Evolutionary conservation across 2,329 filamentous ascomycete genomes (phyloP), one percentile per base, ranked within the genome.

Genomic region (Escovopsis sp.): DNA sequence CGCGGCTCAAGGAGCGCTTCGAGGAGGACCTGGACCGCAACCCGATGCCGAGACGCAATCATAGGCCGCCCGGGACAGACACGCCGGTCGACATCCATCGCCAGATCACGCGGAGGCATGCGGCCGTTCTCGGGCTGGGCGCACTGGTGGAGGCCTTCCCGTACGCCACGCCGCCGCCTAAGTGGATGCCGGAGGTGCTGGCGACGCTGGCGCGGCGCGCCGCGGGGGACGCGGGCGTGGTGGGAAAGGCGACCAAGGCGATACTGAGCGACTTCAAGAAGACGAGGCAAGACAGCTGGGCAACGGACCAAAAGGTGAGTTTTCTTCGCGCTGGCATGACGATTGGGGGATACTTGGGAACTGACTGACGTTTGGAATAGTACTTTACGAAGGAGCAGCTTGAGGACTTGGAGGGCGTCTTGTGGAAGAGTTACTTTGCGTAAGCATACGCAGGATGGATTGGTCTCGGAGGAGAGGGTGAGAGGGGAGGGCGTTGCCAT

Each of bases 351-450:
- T 28, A 28, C 15, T 28, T 28, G 2, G 8, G 13, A 28, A 27
- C 13, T 13, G 15, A 15, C 28, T 8, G 47, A 50, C 32, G 27
- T 34, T 40, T 27, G 23, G 16, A 33, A 34, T 43, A 81, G 72
- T 73, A 85, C 40, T 98, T 98, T 53, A 86, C 86, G 18, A 63
- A 79, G 21, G 90, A 96, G 48, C 88, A 98, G 52, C 65, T 98
- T 10, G 90, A 96, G 56, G 88, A 96, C 52, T 58, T 98, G 39
- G 87, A 94, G 50, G 90, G 90, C 35, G 92, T 98, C 33, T 65
- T 98, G 35, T 98, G 90, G 90, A 98, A 98, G 77, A 96, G 88
- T 57, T 98, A 98, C 55, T 98, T 98, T 64, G 92, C 87, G 28
- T 94, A 34, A 35, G 25, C 34, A 9, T n/a, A 16, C 32, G 8